Percentiles rank a stretch among this genome's conserved stretches.
These are phyloP conservation scores for Kockiozyma suomiensis DNA, from an alignment of 805 yeast species.

Conservation along the genomic window DNA sequence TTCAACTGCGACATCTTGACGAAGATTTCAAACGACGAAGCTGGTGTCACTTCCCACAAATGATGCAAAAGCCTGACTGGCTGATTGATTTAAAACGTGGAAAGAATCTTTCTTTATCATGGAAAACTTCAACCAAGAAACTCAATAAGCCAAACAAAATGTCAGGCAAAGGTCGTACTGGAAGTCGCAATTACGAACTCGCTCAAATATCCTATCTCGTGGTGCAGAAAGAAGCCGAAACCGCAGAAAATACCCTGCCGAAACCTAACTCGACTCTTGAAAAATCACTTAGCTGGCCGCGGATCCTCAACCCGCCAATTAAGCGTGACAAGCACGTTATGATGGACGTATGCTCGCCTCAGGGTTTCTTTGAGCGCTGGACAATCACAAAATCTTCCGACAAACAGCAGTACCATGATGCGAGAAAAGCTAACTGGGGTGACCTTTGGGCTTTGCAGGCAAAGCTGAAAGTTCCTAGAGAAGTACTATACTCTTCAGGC, in stretches of 20 bases:
- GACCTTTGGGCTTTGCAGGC: conserved; percentile 83
- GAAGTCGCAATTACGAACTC: conserved; percentile 65
- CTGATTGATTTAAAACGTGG: conserved; percentile 87
- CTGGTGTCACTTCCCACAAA: conserved; percentile 75
- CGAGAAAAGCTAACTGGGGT: conserved; percentile 79
- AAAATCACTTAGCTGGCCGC: conserved; percentile 58
- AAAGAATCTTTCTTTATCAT: conserved; percentile 64
- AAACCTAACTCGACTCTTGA: conserved; percentile 2
- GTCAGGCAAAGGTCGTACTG: conserved; percentile 69
- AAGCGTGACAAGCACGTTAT: conserved; percentile 82
- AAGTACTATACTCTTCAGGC: not conserved
- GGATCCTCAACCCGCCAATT: conserved; percentile 70
- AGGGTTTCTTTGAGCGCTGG: conserved; percentile 86
- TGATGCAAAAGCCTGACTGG: conserved; percentile 75
- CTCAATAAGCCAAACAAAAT: conserved; percentile 52
- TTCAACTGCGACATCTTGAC: conserved; percentile 73
- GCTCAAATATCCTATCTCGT: conserved; percentile 71
- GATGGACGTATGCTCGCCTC: conserved; percentile 74
- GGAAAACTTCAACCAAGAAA: conserved; percentile 48
- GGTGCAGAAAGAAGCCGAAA: conserved; percentile 57
- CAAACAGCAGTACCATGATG: conserved; percentile 76
- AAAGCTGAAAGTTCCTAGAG: conserved; percentile 45
- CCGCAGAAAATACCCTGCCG: not conserved
- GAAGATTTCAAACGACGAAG: conserved; percentile 57
- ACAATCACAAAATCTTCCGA: conserved; percentile 77